Evolutionary conservation across 352 stramenopile genomes (phyloP).

Genomic region (Phytophthora sp.): DNA sequence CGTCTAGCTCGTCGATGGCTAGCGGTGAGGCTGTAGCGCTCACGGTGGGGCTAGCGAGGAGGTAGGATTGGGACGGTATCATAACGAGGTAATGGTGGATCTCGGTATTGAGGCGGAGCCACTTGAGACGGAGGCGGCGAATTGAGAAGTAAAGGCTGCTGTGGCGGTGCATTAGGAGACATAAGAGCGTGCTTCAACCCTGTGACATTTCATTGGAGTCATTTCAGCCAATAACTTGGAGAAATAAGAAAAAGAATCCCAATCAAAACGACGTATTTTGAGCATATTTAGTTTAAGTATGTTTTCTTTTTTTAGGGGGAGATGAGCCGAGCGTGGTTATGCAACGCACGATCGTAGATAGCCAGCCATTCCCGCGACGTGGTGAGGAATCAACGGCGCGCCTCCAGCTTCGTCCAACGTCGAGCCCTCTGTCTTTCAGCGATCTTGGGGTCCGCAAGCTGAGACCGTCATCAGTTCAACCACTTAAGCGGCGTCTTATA

Average conservation of each 20-base stretch:
- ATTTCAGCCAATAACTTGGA: conserved; percentile 3
- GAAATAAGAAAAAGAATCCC: conserved; percentile 3
- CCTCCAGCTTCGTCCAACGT: neutral
- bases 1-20: conserved; percentile 32
- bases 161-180: neutral
- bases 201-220: neutral
- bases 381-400: neutral
- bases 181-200: neutral
- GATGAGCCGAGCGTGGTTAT: conserved; percentile 4
- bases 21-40: conserved; percentile 26
- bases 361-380: conserved; percentile 1
- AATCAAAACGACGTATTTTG: neutral
- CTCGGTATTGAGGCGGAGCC: conserved; percentile 6
- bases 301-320: conserved; percentile 5
- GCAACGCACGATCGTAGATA: conserved; percentile 6
- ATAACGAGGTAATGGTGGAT: neutral
- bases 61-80: conserved; percentile 30
- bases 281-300: neutral
- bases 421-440: neutral
- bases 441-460: no score
- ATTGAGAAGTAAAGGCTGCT: conserved; percentile 33
- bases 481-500: no score
- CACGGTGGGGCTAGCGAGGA: conserved; percentile 16
- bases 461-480: no score
- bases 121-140: conserved; percentile 31